These are phyloP conservation scores for Xylariaceae sp. DNA, from an alignment of 2,329 filamentous ascomycete species.

Conservation along the genomic window DNA sequence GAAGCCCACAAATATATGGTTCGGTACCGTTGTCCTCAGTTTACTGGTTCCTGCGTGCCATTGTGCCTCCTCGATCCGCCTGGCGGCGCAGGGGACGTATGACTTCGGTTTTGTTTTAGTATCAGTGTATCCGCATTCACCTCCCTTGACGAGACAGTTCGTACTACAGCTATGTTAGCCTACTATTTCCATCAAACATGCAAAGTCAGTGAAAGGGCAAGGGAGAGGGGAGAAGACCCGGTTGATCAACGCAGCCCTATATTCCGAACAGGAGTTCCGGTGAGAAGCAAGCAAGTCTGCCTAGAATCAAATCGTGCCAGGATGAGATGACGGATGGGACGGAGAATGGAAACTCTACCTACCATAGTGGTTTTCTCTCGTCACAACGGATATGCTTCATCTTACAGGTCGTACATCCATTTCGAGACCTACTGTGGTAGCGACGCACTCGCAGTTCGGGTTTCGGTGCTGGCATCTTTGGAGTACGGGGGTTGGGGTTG, in stretches of 20 bases:
- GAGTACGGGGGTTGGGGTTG: background rate
- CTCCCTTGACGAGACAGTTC: constrained; percentile 26
- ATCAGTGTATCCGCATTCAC: constrained; percentile 24
- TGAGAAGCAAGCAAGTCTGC: background rate
- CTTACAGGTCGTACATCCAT: constrained; percentile 26
- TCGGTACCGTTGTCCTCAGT: constrained; percentile 16
- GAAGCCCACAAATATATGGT: constrained; percentile 20
- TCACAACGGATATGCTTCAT: constrained; percentile 27
- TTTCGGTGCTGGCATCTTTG: constrained; percentile 23
- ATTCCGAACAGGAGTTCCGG: constrained; percentile 7
- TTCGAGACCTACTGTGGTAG: constrained; percentile 26
- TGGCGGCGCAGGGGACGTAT: constrained; percentile 12
- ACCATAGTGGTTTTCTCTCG: constrained; percentile 27
- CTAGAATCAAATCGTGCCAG: constrained; percentile 3
- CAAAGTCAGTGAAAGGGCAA: background rate
- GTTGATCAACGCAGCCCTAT: constrained; percentile 10
- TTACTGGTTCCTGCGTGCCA: constrained; percentile 18
- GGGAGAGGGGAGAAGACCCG: background rate
- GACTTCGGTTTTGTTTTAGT: constrained; percentile 15
- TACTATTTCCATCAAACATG: background rate
- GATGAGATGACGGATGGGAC: background rate
- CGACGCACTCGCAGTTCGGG: constrained; percentile 23
- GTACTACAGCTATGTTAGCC: constrained; percentile 19
- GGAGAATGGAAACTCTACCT: constrained; percentile 8
- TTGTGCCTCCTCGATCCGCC: constrained; percentile 10